Evolutionary conservation across 139 green algal species (phyloP), one percentile per base, ranked within the genome.

Genomic region (Gonium pectorale): DNA sequence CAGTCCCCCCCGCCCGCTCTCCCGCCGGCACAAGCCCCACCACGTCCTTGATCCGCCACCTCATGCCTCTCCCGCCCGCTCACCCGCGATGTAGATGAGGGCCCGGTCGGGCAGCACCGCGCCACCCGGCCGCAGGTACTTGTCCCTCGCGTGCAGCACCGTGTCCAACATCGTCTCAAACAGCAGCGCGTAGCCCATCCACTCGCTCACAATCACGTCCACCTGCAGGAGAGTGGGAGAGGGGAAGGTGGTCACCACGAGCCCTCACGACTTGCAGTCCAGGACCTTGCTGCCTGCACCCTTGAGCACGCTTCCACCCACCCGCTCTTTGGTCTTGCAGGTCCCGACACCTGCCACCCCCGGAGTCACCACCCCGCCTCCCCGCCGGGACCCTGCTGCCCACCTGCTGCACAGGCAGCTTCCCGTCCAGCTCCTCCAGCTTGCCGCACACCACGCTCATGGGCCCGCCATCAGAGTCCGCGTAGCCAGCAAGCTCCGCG

Each of bases 101-200:
- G 95, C 95, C 6, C 87, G 41, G 90, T 99, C 96, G 5, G 97
- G 97, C 78, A 99, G 91, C 67, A 99, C 51, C 3, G 94, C 95
- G 31, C 97, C 97, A 7, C 95, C 97, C 0, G 97, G 95, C 60
- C 92, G 94, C 46, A 98, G 88, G 72, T 82, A 93, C 44, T 24
- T 60, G 86, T 93, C 90, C 2, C 88, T 35, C 38, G 88, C 88
- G 27, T 73, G 35, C 69, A 94, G 70, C 63, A 99, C 96, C 9
- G 91, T 94, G 81, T 96, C 91, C 54, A 99, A 91, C 97, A 99
- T 99, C 75, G 89, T 95, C 92, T 99, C 97, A 90, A 98, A 99
- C 51, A 99, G 89, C 81, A 99, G 91, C 5, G 91, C 96, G 90
- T 99, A 99, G 33, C 96, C 97, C 97, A 99, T 99, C 97, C 97